Evolutionary conservation across 164 flowering plant genomes (phyloP).

Genomic region (Saururus chinensis): DNA sequence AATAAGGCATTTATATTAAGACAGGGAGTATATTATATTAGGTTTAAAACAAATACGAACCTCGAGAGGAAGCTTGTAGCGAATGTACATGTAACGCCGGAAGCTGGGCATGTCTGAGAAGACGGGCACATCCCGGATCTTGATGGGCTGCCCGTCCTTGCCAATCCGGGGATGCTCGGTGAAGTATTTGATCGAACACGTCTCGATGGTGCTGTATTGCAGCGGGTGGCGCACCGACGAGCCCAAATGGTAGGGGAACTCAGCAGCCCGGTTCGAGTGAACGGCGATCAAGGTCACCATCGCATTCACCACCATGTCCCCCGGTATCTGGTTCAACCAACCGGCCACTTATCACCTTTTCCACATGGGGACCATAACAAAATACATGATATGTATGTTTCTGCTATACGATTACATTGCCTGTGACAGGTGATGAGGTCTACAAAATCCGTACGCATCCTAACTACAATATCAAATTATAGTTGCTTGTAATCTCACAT

Average conservation of each 20-base stretch:
- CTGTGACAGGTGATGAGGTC: no score
- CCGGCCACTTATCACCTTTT: not conserved
- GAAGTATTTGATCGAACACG: conserved; percentile 26
- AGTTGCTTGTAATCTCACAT: no score
- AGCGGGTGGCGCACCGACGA: conserved; percentile 44
- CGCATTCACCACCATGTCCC: conserved; percentile 79
- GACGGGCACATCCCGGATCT: conserved; percentile 18
- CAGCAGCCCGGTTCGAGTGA: conserved; percentile 22
- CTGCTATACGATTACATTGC: no score
- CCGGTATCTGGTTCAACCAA: conserved; percentile 49
- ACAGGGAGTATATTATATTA: no score
- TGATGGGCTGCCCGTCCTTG: conserved; percentile 40
- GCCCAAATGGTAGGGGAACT: conserved; percentile 47
- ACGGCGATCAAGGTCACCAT: conserved; percentile 45
- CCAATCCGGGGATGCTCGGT: conserved; percentile 29
- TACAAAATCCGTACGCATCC: no score
- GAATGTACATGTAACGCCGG: conserved; percentile 36
- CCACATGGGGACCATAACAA: not conserved
- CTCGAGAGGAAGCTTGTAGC: conserved; percentile 39
- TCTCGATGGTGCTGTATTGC: conserved; percentile 7
- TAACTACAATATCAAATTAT: no score
- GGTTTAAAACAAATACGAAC: conserved; percentile 10
- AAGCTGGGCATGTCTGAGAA: conserved; percentile 27
- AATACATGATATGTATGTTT: no score
- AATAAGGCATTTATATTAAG: no score